Base-by-base conservation (phyloP, 306 rosid species). In the Comarum palustre region DNA sequence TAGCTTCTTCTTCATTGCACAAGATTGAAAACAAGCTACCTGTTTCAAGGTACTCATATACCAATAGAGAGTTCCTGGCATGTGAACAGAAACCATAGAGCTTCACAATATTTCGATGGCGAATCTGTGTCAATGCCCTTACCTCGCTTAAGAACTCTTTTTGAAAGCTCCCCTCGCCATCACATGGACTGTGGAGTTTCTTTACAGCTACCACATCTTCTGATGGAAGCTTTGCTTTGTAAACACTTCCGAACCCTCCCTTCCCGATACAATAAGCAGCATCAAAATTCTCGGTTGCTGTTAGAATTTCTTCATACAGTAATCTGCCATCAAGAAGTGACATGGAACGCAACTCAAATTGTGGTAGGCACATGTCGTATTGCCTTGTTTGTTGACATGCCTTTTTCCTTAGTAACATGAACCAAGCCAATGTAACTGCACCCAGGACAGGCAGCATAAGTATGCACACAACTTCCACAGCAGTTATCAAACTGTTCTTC, bases 211-310 rank as follows among this genome's bases (percentile, higher is more conserved):
- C 79, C 38, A 34, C 25, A 31, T 72, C 72, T 17, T 63, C 72
- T 27, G 76, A 31, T n/a, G 79, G 46, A 24, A 80, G 43, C 60
- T 60, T 42, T 51, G 79, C 79, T 55, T 75, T 70, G 36, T 69
- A 80, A 17, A 75, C 79, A 50, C 38, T 38, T 51, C 73, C 86
- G 7, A 34, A 36, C 59, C 76, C 81, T 68, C 86, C 86, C 1
- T 41, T 34, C 16, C 83, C 86, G 0, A 83, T 41, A 68, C 86
- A 79, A 38, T 72, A 68, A 9, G 54, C 36, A 11, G 57, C 32
- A 54, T 72, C 50, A 42, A 83, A 83, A 79, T 60, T 65, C 63
- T 69, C 73, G 14, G 87, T 84, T 4, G 84, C 82, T 66, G 22
- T 79, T 58, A 77, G 47, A 24, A 84, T 73, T 24, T 84, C 82